Evolutionary conservation across 495 filamentous ascomycete species (phyloP).

Genomic region (Penicillium lividum): DNA sequence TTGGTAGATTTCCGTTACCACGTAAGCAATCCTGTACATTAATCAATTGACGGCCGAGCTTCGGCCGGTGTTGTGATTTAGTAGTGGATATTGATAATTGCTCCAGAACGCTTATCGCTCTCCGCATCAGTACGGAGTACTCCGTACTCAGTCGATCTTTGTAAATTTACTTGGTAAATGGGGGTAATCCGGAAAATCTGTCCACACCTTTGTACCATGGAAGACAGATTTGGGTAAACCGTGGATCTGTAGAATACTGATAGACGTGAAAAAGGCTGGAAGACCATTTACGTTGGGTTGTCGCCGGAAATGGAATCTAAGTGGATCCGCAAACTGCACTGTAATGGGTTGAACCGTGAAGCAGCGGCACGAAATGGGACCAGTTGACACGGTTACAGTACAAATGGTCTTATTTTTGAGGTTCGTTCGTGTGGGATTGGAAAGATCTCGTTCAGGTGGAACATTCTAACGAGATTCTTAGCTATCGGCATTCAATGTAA

Average conservation of each 20-base stretch:
- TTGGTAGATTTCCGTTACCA: not conserved
- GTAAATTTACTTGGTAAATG: not conserved
- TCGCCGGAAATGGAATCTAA: not conserved
- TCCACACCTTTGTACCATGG: not conserved
- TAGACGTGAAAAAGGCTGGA: not conserved
- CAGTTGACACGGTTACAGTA: not conserved
- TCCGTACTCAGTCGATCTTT: conserved; percentile 6
- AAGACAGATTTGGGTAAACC: not conserved
- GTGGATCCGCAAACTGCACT: not conserved
- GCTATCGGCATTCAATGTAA: not conserved
- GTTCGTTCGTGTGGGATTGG: not conserved
- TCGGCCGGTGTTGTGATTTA: conserved; percentile 14
- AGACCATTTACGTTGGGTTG: not conserved
- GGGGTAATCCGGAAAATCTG: conserved; percentile 10
- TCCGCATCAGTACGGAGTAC: conserved; percentile 1
- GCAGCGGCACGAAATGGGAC: not conserved
- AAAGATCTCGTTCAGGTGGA: not conserved
- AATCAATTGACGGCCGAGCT: not conserved
- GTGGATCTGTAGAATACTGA: not conserved
- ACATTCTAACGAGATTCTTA: not conserved
- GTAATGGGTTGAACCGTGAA: not conserved
- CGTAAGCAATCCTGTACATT: too few relatives aligned
- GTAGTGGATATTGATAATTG: conserved; percentile 18
- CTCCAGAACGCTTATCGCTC: conserved; percentile 15
- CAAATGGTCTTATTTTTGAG: not conserved